Percentiles rank a stretch among this genome's conserved stretches.
phyloP scores from a whole-genome alignment of 169 alveolate genomes.

The Plasmodium vinckei region DNA sequence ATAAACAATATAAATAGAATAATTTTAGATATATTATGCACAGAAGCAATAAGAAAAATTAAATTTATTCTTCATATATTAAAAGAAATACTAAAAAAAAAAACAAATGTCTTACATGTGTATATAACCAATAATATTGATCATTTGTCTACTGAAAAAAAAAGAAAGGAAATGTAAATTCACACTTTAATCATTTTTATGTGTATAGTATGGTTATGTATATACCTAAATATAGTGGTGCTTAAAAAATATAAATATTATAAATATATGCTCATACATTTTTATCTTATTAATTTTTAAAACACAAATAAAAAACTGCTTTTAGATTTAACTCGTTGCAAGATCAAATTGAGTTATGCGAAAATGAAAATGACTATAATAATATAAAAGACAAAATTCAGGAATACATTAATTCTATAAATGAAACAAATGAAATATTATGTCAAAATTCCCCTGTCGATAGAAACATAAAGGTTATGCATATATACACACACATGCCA shows the following conservation, averaged over 20 bases:
- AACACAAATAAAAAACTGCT: not conserved
- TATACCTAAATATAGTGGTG: not conserved
- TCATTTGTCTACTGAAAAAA: slow-evolving; percentile 55
- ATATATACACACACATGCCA: too few relatives aligned
- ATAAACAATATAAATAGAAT: slow-evolving; percentile 57
- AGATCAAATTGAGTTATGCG: slow-evolving; percentile 63
- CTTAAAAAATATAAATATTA: too few relatives aligned
- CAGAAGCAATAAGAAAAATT: slow-evolving; percentile 62
- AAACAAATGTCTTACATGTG: slow-evolving; percentile 58
- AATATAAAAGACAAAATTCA: slow-evolving; percentile 27
- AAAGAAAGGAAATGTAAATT: slow-evolving; percentile 24
- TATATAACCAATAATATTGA: slow-evolving; percentile 44
- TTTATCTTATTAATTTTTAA: too few relatives aligned
- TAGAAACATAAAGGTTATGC: slow-evolving; percentile 47
- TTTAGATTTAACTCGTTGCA: slow-evolving; percentile 55
- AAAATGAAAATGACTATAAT: slow-evolving; percentile 47
- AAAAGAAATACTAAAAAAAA: slow-evolving; percentile 39
- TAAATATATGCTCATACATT: too few relatives aligned
- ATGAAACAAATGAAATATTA: slow-evolving; percentile 64
- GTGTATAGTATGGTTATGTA: not conserved
- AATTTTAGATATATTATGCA: slow-evolving; percentile 42
- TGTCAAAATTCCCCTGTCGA: slow-evolving; percentile 65
- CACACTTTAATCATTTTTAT: not conserved
- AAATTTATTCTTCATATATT: slow-evolving; percentile 53
- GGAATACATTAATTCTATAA: slow-evolving; percentile 37